Evolutionary conservation across 2,329 filamentous ascomycete species (phyloP).

Genomic region (Clonostachys chloroleuca): DNA sequence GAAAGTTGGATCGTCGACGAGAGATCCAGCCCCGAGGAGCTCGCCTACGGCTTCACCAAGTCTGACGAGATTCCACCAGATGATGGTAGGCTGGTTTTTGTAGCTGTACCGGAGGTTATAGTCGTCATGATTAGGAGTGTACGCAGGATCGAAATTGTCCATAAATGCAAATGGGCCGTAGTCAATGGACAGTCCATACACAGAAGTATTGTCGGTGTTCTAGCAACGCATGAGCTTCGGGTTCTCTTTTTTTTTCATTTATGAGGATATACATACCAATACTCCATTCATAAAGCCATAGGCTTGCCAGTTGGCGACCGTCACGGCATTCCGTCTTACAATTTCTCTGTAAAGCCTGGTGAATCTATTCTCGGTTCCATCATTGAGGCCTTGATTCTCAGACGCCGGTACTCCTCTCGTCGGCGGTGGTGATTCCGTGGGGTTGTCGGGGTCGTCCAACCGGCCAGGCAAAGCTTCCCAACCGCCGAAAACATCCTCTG

Average conservation of each 20-base stretch:
- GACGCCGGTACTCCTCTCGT: conserved; percentile 49
- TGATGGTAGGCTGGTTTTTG: conserved; percentile 88
- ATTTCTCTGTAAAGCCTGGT: conserved; percentile 84
- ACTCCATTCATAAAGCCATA: conserved; percentile 99
- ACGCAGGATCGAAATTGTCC: conserved; percentile 90
- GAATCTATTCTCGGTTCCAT: conserved; percentile 79
- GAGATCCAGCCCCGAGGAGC: conserved; percentile 71
- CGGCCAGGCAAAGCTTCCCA: conserved; percentile 78
- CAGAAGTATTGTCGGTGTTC: conserved; percentile 96
- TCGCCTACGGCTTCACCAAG: conserved; percentile 88
- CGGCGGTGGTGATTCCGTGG: conserved; percentile 32
- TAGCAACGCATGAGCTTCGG: conserved; percentile 12
- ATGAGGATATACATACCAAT: conserved; percentile 34
- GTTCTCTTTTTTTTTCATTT: not conserved
- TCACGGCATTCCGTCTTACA: conserved; percentile 76
- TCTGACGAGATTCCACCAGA: conserved; percentile 97
- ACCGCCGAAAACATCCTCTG: conserved; percentile 81
- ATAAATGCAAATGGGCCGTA: conserved; percentile 97
- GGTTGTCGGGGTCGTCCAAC: conserved; percentile 45
- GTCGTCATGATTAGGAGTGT: conserved; percentile 97
- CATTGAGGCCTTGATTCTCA: conserved; percentile 61
- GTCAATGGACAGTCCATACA: conserved; percentile 85
- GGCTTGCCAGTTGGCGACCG: conserved; percentile 91
- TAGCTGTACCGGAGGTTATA: conserved; percentile 83
- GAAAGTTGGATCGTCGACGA: conserved; percentile 70